Evolutionary conservation across 1,284 basidiomycete genomes (phyloP), one percentile per base, ranked within the genome.

Genomic region (Ustilago crameri): DNA sequence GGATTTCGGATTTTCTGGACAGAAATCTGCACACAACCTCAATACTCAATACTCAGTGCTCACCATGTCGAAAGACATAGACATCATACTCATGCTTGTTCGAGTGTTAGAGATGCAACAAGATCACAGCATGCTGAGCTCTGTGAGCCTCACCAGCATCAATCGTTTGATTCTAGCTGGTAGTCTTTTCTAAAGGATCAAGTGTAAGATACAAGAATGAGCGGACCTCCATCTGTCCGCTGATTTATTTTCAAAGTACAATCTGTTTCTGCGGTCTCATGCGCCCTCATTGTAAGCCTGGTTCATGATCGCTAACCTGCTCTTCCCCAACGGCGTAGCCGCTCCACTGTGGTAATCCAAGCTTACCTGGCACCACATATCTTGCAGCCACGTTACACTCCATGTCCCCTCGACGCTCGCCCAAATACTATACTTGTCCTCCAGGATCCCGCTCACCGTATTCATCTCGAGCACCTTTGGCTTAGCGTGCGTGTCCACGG

Each of bases 361-460:
- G 51, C 71, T 74, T 18, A 80, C 78, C 37, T 75, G 77, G 50
- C 93, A 95, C 81, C 88, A 91, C 43, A 87, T 87, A 83, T 95
- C 93, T 20, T 90, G 88, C 54, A 95, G 90, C 56, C 90, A 93
- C 5, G 92, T 93, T n/a, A 98, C 91, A 14, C 90, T 92, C 92
- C 93, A 95, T 24, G 65, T 69, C 9, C 93, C 93, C 86, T 95
- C 93, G 49, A 92, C 84, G 3, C 92, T 90, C 9, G 93, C 93
- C 81, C 89, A 93, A 70, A 98, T 91, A 3, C 92, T 91, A 83
- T 95, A 96, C 78, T 89, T 89, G 18, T 89, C 86, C 9, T 88
- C 88, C 69, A 87, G 87, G 5, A 96, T 88, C 8, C 92, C 91
- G 14, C 92, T 91, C 17, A 81, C 75, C 23, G 79, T 81, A 35